phyloP scores from a whole-genome alignment of 176 grass and related monocot species.

The Ensete glaucum region DNA sequence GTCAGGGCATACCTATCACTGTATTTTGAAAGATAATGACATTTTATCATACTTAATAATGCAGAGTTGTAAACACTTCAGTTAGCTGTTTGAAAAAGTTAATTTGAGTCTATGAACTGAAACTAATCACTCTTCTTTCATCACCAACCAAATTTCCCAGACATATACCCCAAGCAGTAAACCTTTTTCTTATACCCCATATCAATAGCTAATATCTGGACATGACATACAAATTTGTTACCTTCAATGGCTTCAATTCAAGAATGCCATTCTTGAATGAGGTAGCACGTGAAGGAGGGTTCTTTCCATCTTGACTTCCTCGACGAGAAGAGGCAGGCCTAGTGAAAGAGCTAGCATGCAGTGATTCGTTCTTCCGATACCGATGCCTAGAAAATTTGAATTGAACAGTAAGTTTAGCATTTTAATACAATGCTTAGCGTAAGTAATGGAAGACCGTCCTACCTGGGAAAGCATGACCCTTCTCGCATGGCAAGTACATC shows the following conservation, averaged over 20 bases:
- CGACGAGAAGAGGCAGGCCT: constrained; percentile 37
- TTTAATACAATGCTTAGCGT: not conserved
- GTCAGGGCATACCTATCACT: not conserved
- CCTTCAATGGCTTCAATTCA: constrained; percentile 87
- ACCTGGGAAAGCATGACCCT: constrained; percentile 95
- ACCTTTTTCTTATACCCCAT: not conserved
- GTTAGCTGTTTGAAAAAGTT: not conserved
- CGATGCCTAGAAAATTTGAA: constrained; percentile 38
- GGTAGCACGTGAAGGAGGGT: constrained; percentile 45
- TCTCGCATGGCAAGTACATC: constrained; percentile 89
- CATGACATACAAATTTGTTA: constrained; percentile 21
- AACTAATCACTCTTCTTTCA: not conserved
- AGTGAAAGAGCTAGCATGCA: constrained; percentile 26
- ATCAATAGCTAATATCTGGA: not conserved
- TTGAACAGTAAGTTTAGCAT: not conserved
- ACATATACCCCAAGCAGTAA: not conserved
- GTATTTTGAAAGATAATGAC: not conserved
- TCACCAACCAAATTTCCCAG: not conserved
- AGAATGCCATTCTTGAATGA: constrained; percentile 81
- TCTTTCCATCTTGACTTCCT: constrained; percentile 59
- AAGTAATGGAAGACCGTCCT: constrained; percentile 6
- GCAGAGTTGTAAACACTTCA: not conserved
- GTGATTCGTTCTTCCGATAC: constrained; percentile 47
- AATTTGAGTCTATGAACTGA: not conserved
- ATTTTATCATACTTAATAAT: not conserved